Base-by-base conservation (phyloP, 2,329 filamentous ascomycete genomes). In the Aspergillus novofumigatus region DNA sequence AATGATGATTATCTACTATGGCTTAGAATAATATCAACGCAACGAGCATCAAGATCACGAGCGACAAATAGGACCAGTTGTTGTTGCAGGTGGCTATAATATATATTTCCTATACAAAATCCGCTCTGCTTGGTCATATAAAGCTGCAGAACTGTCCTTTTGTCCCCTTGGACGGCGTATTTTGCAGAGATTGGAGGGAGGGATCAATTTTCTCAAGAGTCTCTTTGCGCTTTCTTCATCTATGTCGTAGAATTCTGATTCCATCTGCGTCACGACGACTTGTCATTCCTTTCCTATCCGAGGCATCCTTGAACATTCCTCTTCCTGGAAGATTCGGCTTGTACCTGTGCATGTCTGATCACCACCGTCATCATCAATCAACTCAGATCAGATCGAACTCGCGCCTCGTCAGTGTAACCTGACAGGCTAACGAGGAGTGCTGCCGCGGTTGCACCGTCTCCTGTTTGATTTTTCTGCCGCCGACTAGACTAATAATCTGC, bases 351-450 rank as follows among this genome's bases (percentile, higher is more conserved):
- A 47, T 47, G 44, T 38, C 44, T 47, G 11, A 23, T 14, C 23
- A 25, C 11, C 55, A 26, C 54, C 49, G 50, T 53, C 48, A 45
- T 49, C 51, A 55, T 54, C 50, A 25, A 57, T 56, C 51, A 53
- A 52, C 50, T 49, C 58, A 61, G 61, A 47, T 26, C 44, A 47
- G 44, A 47, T 64, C 44, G 44, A 25, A 7, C 21, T 23, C 21
- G 21, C 44, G 21, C 28, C 26, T 42, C 26, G 53, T 52, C 59
- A 55, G 65, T 62, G 65, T 65, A 66, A 66, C 64, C 58, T 58
- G 59, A 61, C 56, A 59, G 59, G 53, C 62, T 62, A 54, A 70
- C 58, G 61, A 68, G 65, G 54, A 56, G 23, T 53, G 48, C 51
- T 52, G 61, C 59, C 45, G 52, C 53, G 52, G 54, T 54, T 58